Evolutionary conservation across 352 stramenopile species (phyloP).

Genomic region (Globisporangium orthogonon): DNA sequence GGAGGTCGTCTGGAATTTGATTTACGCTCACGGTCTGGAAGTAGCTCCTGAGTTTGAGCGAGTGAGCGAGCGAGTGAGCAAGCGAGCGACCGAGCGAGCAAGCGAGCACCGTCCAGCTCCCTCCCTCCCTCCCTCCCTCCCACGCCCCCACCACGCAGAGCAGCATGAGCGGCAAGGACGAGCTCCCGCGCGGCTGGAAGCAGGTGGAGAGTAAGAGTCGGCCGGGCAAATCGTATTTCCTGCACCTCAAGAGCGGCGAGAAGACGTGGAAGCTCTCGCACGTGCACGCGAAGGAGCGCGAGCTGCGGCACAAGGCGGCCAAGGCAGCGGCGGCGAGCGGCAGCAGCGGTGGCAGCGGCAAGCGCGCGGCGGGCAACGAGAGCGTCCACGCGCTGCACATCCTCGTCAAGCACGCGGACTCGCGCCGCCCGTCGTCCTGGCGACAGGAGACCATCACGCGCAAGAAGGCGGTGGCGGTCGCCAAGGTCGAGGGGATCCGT

Average conservation of each 20-base stretch:
- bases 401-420: constrained; percentile 84
- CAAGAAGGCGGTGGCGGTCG: constrained; percentile 80
- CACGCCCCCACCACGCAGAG: too few species aligned
- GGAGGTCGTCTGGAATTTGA: not conserved
- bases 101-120: too few species aligned
- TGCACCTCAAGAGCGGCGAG: constrained; percentile 78
- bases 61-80: not conserved
- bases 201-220: constrained; percentile 85
- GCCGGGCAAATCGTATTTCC: constrained; percentile 77
- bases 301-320: constrained; percentile 50
- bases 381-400: constrained; percentile 79
- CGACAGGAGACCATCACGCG: constrained; percentile 83
- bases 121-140: too few species aligned
- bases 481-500: constrained; percentile 71
- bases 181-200: constrained; percentile 83
- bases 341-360: constrained; percentile 2
- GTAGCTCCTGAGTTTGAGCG: not conserved
- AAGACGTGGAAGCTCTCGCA: constrained; percentile 87
- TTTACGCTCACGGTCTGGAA: too few species aligned
- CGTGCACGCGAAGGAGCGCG: constrained; percentile 75
- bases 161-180: constrained; percentile 15
- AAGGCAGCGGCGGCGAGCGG: constrained; percentile 6
- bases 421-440: constrained; percentile 80
- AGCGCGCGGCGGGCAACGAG: constrained; percentile 15
- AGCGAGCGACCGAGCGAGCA: not conserved